phyloP scores from a whole-genome alignment of 257 asterid species.

The Rhazya stricta region DNA sequence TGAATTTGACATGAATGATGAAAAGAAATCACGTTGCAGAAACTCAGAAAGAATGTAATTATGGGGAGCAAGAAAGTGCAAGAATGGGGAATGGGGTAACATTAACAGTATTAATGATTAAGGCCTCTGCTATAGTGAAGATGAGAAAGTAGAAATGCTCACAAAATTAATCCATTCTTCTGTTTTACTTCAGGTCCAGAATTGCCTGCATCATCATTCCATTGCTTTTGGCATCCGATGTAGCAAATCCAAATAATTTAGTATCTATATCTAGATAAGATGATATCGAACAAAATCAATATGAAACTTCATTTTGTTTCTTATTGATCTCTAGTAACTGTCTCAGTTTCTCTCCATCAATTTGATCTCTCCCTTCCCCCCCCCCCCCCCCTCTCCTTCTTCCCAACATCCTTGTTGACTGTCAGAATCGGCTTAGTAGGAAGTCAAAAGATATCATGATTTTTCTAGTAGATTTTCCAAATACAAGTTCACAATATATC shows the following conservation, averaged over 20 bases:
- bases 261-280: neutral
- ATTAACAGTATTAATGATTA: neutral
- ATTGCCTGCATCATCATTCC: slow-evolving; percentile 5
- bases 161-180: neutral
- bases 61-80: neutral
- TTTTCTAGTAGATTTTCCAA: slow-evolving; percentile 68
- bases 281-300: neutral
- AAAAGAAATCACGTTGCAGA: neutral
- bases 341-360: neutral
- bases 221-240: slow-evolving; percentile 5
- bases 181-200: neutral
- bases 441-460: slow-evolving; percentile 39
- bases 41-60: slow-evolving; percentile 3
- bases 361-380: neutral
- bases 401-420: too few relatives aligned
- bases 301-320: neutral
- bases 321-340: neutral
- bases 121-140: neutral
- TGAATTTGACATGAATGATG: neutral
- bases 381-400: too few relatives aligned
- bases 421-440: slow-evolving; percentile 6
- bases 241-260: neutral
- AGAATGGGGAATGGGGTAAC: neutral
- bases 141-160: neutral
- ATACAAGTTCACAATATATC: slow-evolving; percentile 80